Evolutionary conservation across 2,329 filamentous ascomycete species (phyloP), one percentile per base, ranked within the genome.

Genomic region (Fusarium anthophilum): DNA sequence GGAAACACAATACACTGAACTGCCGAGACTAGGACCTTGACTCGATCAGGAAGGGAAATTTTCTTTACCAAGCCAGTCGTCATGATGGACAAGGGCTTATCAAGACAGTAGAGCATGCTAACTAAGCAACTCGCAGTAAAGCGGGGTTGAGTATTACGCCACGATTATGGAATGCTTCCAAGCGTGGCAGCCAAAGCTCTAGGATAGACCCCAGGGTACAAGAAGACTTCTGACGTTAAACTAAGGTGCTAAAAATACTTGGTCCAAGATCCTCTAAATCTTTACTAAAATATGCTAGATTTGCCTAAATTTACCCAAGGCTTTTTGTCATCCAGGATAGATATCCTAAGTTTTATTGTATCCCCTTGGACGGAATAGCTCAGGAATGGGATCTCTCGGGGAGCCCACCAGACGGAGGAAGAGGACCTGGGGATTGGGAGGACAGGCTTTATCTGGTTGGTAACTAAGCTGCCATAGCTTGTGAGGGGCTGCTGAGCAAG

Each of bases 401-500:
- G 71, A 73, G 50, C 24, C 61, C 66, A 69, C 66, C 47, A 39
- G 26, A 55, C 37, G 26, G 30, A 44, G n/a, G 14, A 28, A 28
- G n/a, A 43, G 44, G 57, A 24, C 35, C 45, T 53, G n/a, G 41
- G 51, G 32, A 53, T 70, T 70, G 66, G 39, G 20, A 32, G 28
- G 47, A n/a, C 51, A n/a, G 64, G 44, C 30, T 51, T 69, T 69
- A 24, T 48, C 47, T 60, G 56, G 57, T 54, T 57, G 55, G 44
- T 60, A 71, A 62, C 45, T 47, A 60, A 68, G 28, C 63, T 53
- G 43, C 22, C n/a, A 43, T 26, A 58, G 55, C 22, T 69, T 54
- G 22, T 69, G 68, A 76, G 75, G 68, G 68, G 73, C 60, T 76
- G 75, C 73, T 77, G 73, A 77, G 75, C 59, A 76, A 77, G 66